These are phyloP conservation scores for Backusella liffmaniae DNA, from an alignment of 192 early-diverging fungal genomes.

Conservation along the genomic window DNA sequence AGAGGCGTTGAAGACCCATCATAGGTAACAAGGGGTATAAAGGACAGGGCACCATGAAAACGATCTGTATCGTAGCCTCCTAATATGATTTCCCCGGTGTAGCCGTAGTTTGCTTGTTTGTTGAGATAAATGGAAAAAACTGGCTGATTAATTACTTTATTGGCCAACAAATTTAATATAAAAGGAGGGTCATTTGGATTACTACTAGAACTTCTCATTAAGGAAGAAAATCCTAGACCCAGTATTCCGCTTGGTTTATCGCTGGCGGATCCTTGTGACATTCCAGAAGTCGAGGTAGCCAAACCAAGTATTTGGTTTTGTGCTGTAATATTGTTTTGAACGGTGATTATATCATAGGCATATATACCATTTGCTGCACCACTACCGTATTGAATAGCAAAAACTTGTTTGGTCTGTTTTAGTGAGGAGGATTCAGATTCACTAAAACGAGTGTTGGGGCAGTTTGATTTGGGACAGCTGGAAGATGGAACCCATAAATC, in stretches of 20 bases:
- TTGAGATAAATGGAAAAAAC: slow-evolving; percentile 30
- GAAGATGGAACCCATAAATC: slow-evolving; percentile 37
- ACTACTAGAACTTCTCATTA: slow-evolving; percentile 5
- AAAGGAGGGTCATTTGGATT: slow-evolving; percentile 19
- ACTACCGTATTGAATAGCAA: slow-evolving; percentile 27
- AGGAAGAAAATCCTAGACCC: slow-evolving; percentile 30
- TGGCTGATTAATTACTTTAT: slow-evolving; percentile 20
- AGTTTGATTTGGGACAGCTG: slow-evolving; percentile 12
- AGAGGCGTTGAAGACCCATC: background rate
- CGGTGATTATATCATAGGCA: slow-evolving; percentile 27
- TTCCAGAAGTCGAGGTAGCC: slow-evolving; percentile 21
- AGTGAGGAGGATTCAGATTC: slow-evolving; percentile 23
- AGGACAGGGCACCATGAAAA: slow-evolving; percentile 43
- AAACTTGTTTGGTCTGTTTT: slow-evolving; percentile 12
- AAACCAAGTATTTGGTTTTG: slow-evolving; percentile 31
- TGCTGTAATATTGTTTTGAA: slow-evolving; percentile 15
- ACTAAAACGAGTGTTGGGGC: slow-evolving; percentile 28
- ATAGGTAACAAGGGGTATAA: slow-evolving; percentile 30
- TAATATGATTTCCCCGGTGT: slow-evolving; percentile 47
- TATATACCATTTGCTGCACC: slow-evolving; percentile 31
- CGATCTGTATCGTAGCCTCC: slow-evolving; percentile 45
- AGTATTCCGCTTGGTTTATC: slow-evolving; percentile 32
- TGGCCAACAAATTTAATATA: slow-evolving; percentile 15
- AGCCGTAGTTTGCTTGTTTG: slow-evolving; percentile 1
- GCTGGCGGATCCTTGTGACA: background rate